Percentiles rank a stretch among this genome's conserved stretches.
Evolutionary conservation across 345 rosid species (phyloP).

Genomic region (Citrus maxima): DNA sequence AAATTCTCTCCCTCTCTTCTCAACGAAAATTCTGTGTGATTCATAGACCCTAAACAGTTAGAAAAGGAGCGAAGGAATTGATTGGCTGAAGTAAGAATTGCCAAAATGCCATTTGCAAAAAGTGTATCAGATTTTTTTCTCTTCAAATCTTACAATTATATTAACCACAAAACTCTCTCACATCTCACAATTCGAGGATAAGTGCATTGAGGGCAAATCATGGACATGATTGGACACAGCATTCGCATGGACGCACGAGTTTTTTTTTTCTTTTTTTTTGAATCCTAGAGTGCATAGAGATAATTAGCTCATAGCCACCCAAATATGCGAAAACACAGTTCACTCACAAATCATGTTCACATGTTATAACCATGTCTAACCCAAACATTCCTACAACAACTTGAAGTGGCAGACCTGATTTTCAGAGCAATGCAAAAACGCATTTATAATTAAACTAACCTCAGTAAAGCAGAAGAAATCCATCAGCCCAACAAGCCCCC

Average conservation of each 20-base stretch:
- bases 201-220: not conserved
- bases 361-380: not conserved
- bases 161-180: not conserved
- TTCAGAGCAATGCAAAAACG: not conserved
- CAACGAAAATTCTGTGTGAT: not conserved
- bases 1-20: not conserved
- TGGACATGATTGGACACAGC: not conserved
- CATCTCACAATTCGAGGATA: not conserved
- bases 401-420: not conserved
- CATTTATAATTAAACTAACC: conserved; percentile 40
- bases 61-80: not conserved
- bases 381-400: not conserved
- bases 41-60: not conserved
- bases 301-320: not conserved
- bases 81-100: not conserved
- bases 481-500: conserved; percentile 90
- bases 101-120: not conserved
- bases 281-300: not conserved
- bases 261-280: no score
- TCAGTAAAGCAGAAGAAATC: conserved; percentile 98
- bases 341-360: not conserved
- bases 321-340: not conserved
- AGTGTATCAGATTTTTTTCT: not conserved
- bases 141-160: not conserved
- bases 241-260: not conserved